A percentile compares a stretch with the other conserved stretches of the same genome.
phyloP scores from a whole-genome alignment of 352 stramenopile species.

The Halophytophthora polymorphica region DNA sequence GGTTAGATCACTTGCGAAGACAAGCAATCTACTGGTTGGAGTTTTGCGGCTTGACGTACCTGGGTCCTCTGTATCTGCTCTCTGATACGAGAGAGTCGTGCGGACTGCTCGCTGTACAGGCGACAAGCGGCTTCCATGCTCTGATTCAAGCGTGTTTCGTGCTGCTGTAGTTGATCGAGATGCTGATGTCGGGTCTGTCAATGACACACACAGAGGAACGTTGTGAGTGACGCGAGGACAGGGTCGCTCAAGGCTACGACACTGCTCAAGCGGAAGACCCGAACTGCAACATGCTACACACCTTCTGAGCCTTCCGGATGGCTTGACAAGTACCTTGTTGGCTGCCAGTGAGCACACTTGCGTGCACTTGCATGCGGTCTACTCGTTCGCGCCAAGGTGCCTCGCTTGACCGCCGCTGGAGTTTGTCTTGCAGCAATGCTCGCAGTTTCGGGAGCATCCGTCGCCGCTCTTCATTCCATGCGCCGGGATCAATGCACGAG shows the following conservation, averaged over 20 bases:
- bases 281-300: constrained; percentile 7
- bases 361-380: constrained; percentile 27
- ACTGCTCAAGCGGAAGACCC: too few relatives aligned
- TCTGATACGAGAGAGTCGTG: constrained; percentile 10
- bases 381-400: constrained; percentile 27
- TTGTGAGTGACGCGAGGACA: neutral
- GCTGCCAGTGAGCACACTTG: constrained; percentile 11
- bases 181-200: constrained; percentile 18
- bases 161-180: constrained; percentile 19
- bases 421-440: constrained; percentile 18
- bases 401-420: constrained; percentile 12
- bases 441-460: constrained; percentile 39
- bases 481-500: constrained; percentile 30
- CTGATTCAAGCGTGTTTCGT: constrained; percentile 41
- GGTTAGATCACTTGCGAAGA: too few relatives aligned
- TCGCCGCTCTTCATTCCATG: constrained; percentile 37
- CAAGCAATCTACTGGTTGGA: too few relatives aligned
- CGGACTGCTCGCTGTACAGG: constrained; percentile 26
- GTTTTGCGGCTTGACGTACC: constrained; percentile 5
- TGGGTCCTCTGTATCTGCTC: constrained; percentile 15
- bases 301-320: constrained; percentile 24
- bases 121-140: constrained; percentile 19
- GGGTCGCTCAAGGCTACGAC: neutral
- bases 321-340: constrained; percentile 11
- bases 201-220: neutral